Evolutionary conservation across 176 grass and related monocot genomes (phyloP), one percentile per base, ranked within the genome.

Genomic region (Cenchrus fungigraminus): DNA sequence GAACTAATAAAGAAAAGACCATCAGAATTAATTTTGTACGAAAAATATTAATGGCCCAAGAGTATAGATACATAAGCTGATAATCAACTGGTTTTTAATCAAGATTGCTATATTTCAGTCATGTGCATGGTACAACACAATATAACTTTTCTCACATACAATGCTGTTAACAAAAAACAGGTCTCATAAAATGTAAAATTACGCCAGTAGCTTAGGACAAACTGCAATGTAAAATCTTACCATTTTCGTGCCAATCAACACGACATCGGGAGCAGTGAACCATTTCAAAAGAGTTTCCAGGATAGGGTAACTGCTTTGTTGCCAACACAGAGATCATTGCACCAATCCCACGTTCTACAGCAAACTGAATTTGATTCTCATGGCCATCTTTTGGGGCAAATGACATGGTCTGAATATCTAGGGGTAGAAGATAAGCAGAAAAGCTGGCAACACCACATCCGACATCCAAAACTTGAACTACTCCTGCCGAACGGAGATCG

Each of bases 311-410:
- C 79, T 99, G 93, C 47, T 96, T 99, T n/a, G 93, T 96, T 56
- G 97, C 91, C 55, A 99, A 80, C 51, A 94, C 88, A 77, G 93
- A 96, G 61, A 99, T 94, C 88, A 96, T 92, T 86, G 97, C 93
- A 64, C 90, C 82, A 84, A 99, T 96, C 77, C 93, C 97, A 87
- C 97, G 88, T 82, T 99, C 97, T 74, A 99, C 81, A 51, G 93
- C 90, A 94, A 94, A 99, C 79, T 99, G 97, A 68, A 99, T 99
- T 77, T 99, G 91, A 91, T 99, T 99, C 85, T 99, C 97, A 87
- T 99, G 93, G 70, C 86, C 97, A 63, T 94, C 93, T 91, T 96
- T 99, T 47, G 97, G 97, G 34, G 93, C 93, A 92, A 99, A 94
- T 82, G 97, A 94, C 96, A 98, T 92, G 22, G 96, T 95, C 14